These are phyloP conservation scores for Dactylellina leptospora DNA, from an alignment of 2,329 filamentous ascomycete species.

Conservation along the genomic window DNA sequence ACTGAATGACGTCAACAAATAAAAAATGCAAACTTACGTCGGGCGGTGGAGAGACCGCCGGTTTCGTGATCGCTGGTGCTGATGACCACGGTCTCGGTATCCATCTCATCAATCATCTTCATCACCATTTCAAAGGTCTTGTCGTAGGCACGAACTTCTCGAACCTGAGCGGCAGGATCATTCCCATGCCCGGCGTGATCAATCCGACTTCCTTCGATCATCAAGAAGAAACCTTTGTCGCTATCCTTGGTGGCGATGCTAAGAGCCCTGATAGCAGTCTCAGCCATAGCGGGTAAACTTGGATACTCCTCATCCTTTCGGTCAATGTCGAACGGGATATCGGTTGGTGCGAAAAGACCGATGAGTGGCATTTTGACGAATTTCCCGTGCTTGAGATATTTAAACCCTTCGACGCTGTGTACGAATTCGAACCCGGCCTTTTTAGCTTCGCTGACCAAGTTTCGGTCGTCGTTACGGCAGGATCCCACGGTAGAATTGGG, in stretches of 20 bases:
- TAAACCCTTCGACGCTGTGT: slow-evolving; percentile 76
- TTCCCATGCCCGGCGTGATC: slow-evolving; percentile 92
- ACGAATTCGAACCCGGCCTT: slow-evolving; percentile 83
- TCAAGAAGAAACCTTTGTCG: slow-evolving; percentile 95
- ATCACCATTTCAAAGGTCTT: slow-evolving; percentile 81
- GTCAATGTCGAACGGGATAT: slow-evolving; percentile 95
- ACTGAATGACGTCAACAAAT: not conserved
- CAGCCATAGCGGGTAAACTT: slow-evolving; percentile 88
- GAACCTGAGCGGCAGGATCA: slow-evolving; percentile 82
- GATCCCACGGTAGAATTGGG: slow-evolving; percentile 82
- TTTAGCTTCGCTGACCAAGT: slow-evolving; percentile 77
- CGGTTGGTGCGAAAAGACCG: slow-evolving; percentile 80
- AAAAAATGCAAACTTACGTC: slow-evolving; percentile 66
- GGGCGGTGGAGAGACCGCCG: slow-evolving; percentile 82
- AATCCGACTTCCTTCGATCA: slow-evolving; percentile 97
- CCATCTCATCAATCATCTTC: slow-evolving; percentile 80
- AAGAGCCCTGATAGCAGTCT: slow-evolving; percentile 79
- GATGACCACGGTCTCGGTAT: slow-evolving; percentile 80
- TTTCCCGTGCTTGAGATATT: slow-evolving; percentile 73
- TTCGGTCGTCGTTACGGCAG: slow-evolving; percentile 80
- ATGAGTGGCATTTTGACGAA: slow-evolving; percentile 79
- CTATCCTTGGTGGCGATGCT: slow-evolving; percentile 81
- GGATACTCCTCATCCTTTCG: slow-evolving; percentile 83
- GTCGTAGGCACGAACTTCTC: slow-evolving; percentile 96
- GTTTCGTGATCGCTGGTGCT: slow-evolving; percentile 97